These are phyloP conservation scores for Nectriaceae sp. DNA, from an alignment of 2,329 filamentous ascomycete species.

Conservation along the genomic window DNA sequence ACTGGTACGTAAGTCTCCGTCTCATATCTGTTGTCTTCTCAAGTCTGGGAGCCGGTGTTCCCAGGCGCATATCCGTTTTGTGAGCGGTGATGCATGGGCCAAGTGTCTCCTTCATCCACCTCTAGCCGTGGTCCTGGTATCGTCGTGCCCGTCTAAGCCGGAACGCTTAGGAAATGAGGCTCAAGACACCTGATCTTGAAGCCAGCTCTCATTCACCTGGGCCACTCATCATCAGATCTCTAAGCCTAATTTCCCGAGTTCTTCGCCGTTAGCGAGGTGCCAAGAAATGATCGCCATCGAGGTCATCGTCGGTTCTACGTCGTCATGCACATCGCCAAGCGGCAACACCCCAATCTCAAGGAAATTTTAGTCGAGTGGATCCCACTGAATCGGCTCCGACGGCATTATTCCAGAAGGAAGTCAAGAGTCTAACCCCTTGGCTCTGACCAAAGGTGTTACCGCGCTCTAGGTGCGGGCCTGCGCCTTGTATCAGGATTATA, in stretches of 20 bases:
- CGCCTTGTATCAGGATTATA: constrained; percentile 28
- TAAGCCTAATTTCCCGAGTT: not conserved
- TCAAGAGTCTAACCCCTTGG: constrained; percentile 27
- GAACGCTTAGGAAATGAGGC: no score
- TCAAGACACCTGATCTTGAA: not conserved
- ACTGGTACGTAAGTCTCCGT: constrained; percentile 29
- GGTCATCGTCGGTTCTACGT: constrained; percentile 4
- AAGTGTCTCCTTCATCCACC: constrained; percentile 28
- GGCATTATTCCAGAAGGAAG: constrained; percentile 28
- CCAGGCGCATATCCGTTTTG: constrained; percentile 23
- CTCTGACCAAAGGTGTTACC: constrained; percentile 25
- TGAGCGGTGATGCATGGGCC: constrained; percentile 34
- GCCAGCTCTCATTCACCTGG: not conserved
- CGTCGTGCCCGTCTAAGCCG: not conserved
- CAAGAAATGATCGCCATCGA: not conserved
- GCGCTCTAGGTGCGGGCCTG: constrained; percentile 20
- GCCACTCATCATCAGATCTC: not conserved
- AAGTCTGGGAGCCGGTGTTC: constrained; percentile 26
- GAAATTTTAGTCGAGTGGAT: constrained; percentile 33
- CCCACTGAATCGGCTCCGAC: constrained; percentile 32
- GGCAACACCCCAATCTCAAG: constrained; percentile 32
- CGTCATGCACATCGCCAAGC: constrained; percentile 35
- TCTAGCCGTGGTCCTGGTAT: constrained; percentile 6
- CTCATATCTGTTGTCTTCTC: constrained; percentile 23
- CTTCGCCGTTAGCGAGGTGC: not conserved